Conservation (phyloP, 352 stramenopile species). For the Globisporangium iwayamae region DNA sequence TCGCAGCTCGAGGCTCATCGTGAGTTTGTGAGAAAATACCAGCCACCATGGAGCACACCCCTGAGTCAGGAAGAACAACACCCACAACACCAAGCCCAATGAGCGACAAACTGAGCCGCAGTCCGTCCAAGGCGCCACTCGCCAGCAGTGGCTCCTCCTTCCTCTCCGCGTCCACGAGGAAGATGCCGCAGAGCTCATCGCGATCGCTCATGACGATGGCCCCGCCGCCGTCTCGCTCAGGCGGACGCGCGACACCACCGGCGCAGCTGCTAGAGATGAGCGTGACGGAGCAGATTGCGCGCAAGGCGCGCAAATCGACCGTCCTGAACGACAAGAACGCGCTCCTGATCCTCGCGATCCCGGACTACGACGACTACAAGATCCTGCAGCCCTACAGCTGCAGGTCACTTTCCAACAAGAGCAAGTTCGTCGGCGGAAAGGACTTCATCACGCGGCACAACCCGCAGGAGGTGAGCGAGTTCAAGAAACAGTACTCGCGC, state of each 20-base stretch:
- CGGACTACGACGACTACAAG: constrained; percentile 78
- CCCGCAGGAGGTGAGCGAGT: constrained; percentile 65
- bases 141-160: not conserved
- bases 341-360: constrained; percentile 64
- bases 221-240: constrained; percentile 20
- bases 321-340: constrained; percentile 72
- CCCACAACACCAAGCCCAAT: not conserved
- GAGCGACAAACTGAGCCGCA: constrained; percentile 1
- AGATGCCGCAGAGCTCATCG: constrained; percentile 22
- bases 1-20: not conserved
- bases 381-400: constrained; percentile 75
- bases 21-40: not conserved
- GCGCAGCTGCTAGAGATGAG: constrained; percentile 45
- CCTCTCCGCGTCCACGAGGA: constrained; percentile 8
- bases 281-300: constrained; percentile 64
- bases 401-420: constrained; percentile 50
- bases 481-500: constrained; percentile 75
- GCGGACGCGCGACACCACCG: constrained; percentile 23
- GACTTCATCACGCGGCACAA: constrained; percentile 75
- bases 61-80: constrained; percentile 3
- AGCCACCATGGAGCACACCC: constrained; percentile 17
- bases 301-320: constrained; percentile 59
- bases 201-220: constrained; percentile 25
- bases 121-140: constrained; percentile 7
- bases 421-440: constrained; percentile 57